phyloP scores from a whole-genome alignment of 306 rosid genomes.

The Morella rubra region DNA sequence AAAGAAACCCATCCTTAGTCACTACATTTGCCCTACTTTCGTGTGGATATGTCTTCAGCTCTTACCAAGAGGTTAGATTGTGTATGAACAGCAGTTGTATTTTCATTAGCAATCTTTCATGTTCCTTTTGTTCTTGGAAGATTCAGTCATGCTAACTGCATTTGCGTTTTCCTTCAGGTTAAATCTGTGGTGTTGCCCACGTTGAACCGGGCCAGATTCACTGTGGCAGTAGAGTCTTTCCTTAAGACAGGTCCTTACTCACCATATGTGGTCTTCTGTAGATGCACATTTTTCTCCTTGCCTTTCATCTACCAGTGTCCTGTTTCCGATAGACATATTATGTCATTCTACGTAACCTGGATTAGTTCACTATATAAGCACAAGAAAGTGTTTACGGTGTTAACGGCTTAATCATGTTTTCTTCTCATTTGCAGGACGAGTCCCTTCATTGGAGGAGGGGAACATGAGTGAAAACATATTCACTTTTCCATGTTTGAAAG shows the following conservation, averaged over 20 bases:
- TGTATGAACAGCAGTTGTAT: constrained; percentile 10
- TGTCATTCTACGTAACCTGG: constrained; percentile 8
- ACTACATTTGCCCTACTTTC: constrained; percentile 89
- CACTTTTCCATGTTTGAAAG: constrained; percentile 87
- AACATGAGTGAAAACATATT: constrained; percentile 74
- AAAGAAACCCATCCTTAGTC: constrained; percentile 79
- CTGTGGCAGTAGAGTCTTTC: constrained; percentile 84
- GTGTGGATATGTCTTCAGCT: constrained; percentile 88
- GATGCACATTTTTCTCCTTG: constrained; percentile 20
- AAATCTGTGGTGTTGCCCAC: constrained; percentile 94
- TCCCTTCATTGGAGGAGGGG: constrained; percentile 82
- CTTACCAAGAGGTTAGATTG: constrained; percentile 81
- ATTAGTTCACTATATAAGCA: constrained; percentile 15
- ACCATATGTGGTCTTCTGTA: constrained; percentile 20
- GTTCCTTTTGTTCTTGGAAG: constrained; percentile 17
- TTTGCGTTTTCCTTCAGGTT: constrained; percentile 49
- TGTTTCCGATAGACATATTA: constrained; percentile 14
- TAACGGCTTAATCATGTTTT: constrained; percentile 19
- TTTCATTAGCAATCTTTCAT: constrained; percentile 13
- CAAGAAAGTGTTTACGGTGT: constrained; percentile 12
- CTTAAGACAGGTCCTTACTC: constrained; percentile 68
- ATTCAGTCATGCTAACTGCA: constrained; percentile 30
- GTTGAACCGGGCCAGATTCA: constrained; percentile 85
- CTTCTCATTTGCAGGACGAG: constrained; percentile 57
- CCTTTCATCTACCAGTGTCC: not conserved